Base-by-base conservation (phyloP, 192 early-diverging fungal genomes). In the Coemansia sp. region DNA sequence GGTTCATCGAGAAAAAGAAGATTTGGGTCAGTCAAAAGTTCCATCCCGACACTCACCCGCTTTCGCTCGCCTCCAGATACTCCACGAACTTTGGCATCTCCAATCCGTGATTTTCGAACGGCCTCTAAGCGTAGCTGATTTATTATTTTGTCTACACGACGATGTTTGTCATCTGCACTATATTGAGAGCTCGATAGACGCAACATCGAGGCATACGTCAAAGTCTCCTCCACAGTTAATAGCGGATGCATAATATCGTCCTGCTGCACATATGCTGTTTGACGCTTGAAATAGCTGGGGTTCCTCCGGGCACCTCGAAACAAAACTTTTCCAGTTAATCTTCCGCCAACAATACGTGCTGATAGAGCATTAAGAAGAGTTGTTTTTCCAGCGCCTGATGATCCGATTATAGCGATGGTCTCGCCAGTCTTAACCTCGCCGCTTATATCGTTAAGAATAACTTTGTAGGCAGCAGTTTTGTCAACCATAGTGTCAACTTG, bases 381-480 rank as follows among this genome's bases (percentile, higher is more conserved):
- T 10, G 92, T 87, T 75, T 94, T 96, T 18, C 93, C 95, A 7
- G 93, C 91, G 11, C 94, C 94, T 25, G 86, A 89, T 0, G 92
- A 91, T 6, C 94, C 96, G 82, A 96, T 96, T 14, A 98, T 89
- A 1, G 91, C 93, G 46, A 91, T 78, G 41, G 89, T 78, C 33
- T 89, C 83, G 27, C 89, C 90, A 8, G 88, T 75, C 17, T 73
- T 69, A 23, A 90, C 83, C 14, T 83, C 64, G 6, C 93, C 93
- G 2, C 75, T 84, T 17, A 94, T 82, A 2, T 81, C 72, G 44
- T 81, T 67, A 24, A 96, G 71, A 30, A 96, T 62, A 0, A 63
- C 46, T 7, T 66, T 61, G 2, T 46, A 56, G 11, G 42, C 45
- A 9, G 49, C 22, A 1, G 8, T 54, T 7, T 62, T 61, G 14